Evolutionary conservation across 2,329 filamentous ascomycete species (phyloP).

Genomic region (Pestalotiopsis sp.): DNA sequence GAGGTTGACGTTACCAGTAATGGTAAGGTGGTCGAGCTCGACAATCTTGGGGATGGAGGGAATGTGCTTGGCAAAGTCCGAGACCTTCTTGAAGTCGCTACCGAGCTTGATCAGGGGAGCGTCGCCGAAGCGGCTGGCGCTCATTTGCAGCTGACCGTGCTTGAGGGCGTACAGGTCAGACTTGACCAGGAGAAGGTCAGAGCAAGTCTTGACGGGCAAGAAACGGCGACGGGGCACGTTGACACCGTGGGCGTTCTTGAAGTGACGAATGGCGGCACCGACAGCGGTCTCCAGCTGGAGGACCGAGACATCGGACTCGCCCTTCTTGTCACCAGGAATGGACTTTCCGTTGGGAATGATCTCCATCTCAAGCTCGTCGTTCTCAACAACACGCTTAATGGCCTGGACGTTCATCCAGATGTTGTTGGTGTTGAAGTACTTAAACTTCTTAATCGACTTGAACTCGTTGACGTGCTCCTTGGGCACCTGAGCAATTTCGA

Average conservation of each 20-base stretch:
- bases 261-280: slow-evolving; percentile 97
- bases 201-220: slow-evolving; percentile 99
- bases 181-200: slow-evolving; percentile 99
- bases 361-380: slow-evolving; percentile 98
- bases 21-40: slow-evolving; percentile 92
- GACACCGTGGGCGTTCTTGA: slow-evolving; percentile 97
- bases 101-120: slow-evolving; percentile 98
- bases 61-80: slow-evolving; percentile 89
- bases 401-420: slow-evolving; percentile 99
- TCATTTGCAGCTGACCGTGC: slow-evolving; percentile 97
- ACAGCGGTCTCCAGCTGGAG: slow-evolving; percentile 98
- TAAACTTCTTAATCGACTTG: slow-evolving; percentile 99
- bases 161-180: slow-evolving; percentile 98
- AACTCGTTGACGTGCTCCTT: slow-evolving; percentile 99
- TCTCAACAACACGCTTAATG: slow-evolving; percentile 98
- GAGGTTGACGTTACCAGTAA: slow-evolving; percentile 96
- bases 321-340: slow-evolving; percentile 98
- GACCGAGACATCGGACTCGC: slow-evolving; percentile 96
- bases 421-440: slow-evolving; percentile 99
- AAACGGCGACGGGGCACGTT: slow-evolving; percentile 97
- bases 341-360: slow-evolving; percentile 99
- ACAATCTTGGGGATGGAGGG: slow-evolving; percentile 88
- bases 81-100: slow-evolving; percentile 99
- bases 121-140: slow-evolving; percentile 93
- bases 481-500: slow-evolving; percentile 98